Base-by-base conservation (phyloP, 805 yeast species). In the Saturnispora halmiae region DNA sequence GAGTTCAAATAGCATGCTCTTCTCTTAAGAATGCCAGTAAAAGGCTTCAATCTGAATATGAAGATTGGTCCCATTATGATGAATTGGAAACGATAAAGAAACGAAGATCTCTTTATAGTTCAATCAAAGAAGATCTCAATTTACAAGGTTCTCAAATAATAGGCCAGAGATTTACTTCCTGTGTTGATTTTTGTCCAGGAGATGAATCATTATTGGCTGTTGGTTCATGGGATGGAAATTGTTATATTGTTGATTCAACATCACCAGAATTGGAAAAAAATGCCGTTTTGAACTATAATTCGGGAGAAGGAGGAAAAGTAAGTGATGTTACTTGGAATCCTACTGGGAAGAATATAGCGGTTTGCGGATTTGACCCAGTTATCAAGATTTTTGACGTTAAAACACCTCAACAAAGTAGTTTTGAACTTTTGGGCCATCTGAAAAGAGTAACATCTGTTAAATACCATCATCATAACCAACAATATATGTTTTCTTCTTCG, bases 161-260 rank as follows among this genome's bases (percentile, higher is more conserved):
- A 2, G 77, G 83, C 16, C 65, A 70, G 3, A 64, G 96, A 43
- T 85, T 94, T 4, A 67, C 82, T 0, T 79, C 94, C 0, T 56
- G 66, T 2, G 73, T 79, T 1, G 51, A 73, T 6, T 65, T 73
- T 43, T 65, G 75, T 4, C 59, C 63, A 0, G 54, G 63, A 38
- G 56, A 63, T 4, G 32, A 51, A 2, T 38, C 46, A 2, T 58
- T 83, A 3, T 81, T 85, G 0, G 26, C 26, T 6, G 65, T 76
- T 11, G 92, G 87, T 0, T 82, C 92, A 28, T 90, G 97, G 96
- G 75, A 79, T 46, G 96, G 96, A 3, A 66, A 67, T 21, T 50
- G 85, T 4, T 70, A 69, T 45, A 46, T 84, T 1, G 31, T 81
- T n/a, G 57, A 70, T 34, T 48, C 58, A 4, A n/a, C n/a, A n/a